Evolutionary conservation across 768 basidiomycete genomes (phyloP).

Genomic region (Russula lepida): DNA sequence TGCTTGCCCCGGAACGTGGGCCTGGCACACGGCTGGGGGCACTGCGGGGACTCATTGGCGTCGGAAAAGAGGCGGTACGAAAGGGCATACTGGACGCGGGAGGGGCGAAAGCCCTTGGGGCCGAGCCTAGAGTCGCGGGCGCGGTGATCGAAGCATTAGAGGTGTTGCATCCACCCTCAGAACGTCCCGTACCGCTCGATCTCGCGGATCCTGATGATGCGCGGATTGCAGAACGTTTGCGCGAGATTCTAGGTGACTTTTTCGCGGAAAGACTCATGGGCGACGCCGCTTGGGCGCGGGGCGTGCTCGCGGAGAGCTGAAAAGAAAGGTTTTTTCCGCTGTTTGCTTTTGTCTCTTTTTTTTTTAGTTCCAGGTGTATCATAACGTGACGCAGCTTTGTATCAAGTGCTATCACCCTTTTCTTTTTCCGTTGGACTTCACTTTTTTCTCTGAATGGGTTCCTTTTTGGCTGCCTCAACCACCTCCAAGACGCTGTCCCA

Average conservation of each 20-base stretch:
- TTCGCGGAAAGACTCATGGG: slow-evolving; percentile 48
- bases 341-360: not conserved
- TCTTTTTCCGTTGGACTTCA: not conserved
- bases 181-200: slow-evolving; percentile 53
- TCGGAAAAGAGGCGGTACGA: slow-evolving; percentile 77
- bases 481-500: not conserved
- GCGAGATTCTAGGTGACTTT: slow-evolving; percentile 49
- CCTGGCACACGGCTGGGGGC: slow-evolving; percentile 85
- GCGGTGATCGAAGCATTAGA: slow-evolving; percentile 60
- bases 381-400: slow-evolving; percentile 2
- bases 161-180: slow-evolving; percentile 49
- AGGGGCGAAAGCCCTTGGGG: slow-evolving; percentile 66
- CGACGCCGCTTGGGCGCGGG: slow-evolving; percentile 59
- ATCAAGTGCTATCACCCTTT: not conserved
- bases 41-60: slow-evolving; percentile 74
- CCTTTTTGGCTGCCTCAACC: not conserved
- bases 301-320: slow-evolving; percentile 35
- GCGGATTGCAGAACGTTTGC: slow-evolving; percentile 38
- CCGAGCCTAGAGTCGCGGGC: slow-evolving; percentile 46
- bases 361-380: not conserved
- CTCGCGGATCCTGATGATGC: slow-evolving; percentile 40
- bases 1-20: slow-evolving; percentile 63
- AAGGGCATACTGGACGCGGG: slow-evolving; percentile 78
- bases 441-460: not conserved
- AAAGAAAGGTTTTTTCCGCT: not conserved